Percentiles rank a stretch among this genome's conserved stretches.
Conservation (phyloP, 495 filamentous ascomycete genomes). For the Penicillium daleae region DNA sequence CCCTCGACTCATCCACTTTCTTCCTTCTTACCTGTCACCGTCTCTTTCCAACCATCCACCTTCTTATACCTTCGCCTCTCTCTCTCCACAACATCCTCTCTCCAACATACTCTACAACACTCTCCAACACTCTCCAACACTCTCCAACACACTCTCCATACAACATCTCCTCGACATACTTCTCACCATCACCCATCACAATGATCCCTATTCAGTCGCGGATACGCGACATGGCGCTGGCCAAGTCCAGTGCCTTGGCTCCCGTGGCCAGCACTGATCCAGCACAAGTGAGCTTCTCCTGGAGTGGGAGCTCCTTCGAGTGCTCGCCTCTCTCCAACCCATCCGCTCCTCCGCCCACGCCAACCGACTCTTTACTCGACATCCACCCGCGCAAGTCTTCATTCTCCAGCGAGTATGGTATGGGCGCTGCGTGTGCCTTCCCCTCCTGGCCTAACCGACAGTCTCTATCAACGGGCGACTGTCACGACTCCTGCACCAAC, state of each 20-base stretch:
- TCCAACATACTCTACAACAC: neutral
- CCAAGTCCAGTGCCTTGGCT: conserved; percentile 25
- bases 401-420: conserved; percentile 46
- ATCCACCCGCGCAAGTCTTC: conserved; percentile 53
- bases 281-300: conserved; percentile 40
- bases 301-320: conserved; percentile 44
- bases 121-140: neutral
- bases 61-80: conserved; percentile 6
- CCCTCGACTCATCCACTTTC: conserved; percentile 13
- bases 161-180: conserved; percentile 4
- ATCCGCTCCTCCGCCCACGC: conserved; percentile 46
- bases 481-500: conserved; percentile 40
- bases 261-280: conserved; percentile 39
- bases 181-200: conserved; percentile 14
- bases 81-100: conserved; percentile 7
- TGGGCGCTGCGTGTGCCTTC: conserved; percentile 54
- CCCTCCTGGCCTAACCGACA: conserved; percentile 58
- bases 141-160: conserved; percentile 1
- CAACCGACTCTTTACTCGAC: conserved; percentile 45
- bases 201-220: conserved; percentile 37
- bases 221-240: conserved; percentile 29
- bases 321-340: conserved; percentile 41
- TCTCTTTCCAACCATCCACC: conserved; percentile 3
- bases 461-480: conserved; percentile 45
- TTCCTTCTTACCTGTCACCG: conserved; percentile 3